Evolutionary conservation across 73 alveolate genomes (phyloP).

Genomic region (Uronychia setigera): DNA sequence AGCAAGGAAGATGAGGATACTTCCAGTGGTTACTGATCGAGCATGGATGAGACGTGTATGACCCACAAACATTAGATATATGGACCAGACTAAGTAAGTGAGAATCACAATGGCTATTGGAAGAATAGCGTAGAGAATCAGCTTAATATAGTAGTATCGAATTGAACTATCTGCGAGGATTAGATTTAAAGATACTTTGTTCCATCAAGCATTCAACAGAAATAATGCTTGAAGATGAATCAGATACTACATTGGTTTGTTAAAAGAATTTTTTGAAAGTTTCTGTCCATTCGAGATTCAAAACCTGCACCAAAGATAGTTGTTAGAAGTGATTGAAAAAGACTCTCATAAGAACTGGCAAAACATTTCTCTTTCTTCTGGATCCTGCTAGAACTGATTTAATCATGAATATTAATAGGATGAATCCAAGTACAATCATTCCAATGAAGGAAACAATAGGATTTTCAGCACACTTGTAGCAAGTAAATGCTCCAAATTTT

Average conservation of each 20-base stretch:
- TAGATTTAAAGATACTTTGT: not conserved
- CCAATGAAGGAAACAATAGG: constrained; percentile 14
- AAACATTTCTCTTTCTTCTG: constrained; percentile 33
- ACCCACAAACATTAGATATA: not conserved
- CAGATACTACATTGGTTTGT: constrained; percentile 12
- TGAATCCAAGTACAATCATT: not conserved
- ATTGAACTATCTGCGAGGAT: not conserved
- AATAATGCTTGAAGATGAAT: constrained; percentile 22
- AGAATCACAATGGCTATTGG: not conserved
- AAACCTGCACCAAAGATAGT: constrained; percentile 39
- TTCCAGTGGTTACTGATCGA: not conserved
- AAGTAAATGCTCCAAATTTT: constrained; percentile 21
- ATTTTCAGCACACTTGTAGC: constrained; percentile 54
- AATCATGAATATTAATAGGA: constrained; percentile 32
- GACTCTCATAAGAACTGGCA: constrained; percentile 56
- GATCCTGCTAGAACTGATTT: constrained; percentile 55
- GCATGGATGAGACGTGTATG: not conserved
- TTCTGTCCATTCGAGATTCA: constrained; percentile 61
- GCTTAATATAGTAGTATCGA: not conserved
- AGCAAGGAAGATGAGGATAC: not conserved
- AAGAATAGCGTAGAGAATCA: not conserved
- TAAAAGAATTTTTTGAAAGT: constrained; percentile 30
- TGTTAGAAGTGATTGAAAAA: constrained; percentile 63
- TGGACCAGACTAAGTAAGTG: not conserved
- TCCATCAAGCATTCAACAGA: constrained; percentile 59